These are phyloP conservation scores for Apiospora phragmitis DNA, from an alignment of 2,329 filamentous ascomycete species.

Conservation along the genomic window DNA sequence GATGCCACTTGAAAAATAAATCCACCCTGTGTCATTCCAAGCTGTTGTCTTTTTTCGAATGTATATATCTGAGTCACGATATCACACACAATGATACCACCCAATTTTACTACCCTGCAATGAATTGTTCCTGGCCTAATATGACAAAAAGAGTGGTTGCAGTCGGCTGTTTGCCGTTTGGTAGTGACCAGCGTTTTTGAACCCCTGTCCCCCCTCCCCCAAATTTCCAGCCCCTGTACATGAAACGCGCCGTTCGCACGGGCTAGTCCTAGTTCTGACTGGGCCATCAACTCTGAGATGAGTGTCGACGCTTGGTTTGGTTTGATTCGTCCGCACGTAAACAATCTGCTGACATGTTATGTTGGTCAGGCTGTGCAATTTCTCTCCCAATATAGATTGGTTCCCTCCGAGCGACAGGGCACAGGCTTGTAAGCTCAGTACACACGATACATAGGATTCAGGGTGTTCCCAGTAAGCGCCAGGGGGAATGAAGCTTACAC, in stretches of 20 bases:
- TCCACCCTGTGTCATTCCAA: conserved; percentile 12
- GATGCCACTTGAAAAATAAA: conserved; percentile 19
- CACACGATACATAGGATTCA: too few species aligned
- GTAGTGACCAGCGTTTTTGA: neutral
- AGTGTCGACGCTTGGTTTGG: neutral
- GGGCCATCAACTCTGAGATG: neutral
- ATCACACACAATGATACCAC: neutral
- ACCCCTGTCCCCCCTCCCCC: neutral
- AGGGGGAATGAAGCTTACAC: neutral
- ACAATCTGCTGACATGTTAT: neutral
- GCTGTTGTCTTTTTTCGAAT: conserved; percentile 15
- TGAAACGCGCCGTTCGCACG: conserved; percentile 11
- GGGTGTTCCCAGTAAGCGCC: neutral
- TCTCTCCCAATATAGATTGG: neutral
- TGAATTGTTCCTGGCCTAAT: neutral
- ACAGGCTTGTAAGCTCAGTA: neutral
- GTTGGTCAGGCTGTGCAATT: neutral
- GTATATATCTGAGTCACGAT: neutral
- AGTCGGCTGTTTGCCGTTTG: neutral
- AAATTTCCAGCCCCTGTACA: conserved; percentile 11
- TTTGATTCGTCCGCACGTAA: neutral
- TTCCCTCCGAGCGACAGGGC: neutral
- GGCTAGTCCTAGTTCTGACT: neutral
- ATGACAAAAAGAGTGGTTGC: neutral
- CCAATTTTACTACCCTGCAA: neutral